Conservation (phyloP, 163 green algal genomes). For the Scenedesmus sp. region DNA sequence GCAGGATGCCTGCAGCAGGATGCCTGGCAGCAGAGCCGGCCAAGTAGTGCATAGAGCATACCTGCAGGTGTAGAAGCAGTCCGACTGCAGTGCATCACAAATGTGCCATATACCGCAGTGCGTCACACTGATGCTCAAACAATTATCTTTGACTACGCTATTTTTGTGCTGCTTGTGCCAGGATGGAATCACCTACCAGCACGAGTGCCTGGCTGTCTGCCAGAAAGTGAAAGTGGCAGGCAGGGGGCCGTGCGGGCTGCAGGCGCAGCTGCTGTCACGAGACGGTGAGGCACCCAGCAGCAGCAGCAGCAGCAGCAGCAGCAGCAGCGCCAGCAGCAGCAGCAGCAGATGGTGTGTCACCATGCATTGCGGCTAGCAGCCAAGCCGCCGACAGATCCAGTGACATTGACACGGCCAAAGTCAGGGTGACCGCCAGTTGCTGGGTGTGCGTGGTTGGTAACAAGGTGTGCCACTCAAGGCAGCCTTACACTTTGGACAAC, state of each 20-base stretch:
- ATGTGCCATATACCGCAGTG: neutral
- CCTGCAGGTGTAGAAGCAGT: too few relatives aligned
- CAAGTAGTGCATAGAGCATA: too few relatives aligned
- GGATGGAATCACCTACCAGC: conserved; percentile 21
- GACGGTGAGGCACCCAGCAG: neutral
- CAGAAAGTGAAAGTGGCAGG: conserved; percentile 3
- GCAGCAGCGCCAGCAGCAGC: neutral
- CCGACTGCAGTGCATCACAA: neutral
- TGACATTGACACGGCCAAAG: neutral
- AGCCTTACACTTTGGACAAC: neutral
- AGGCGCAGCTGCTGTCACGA: neutral
- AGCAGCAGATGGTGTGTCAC: neutral
- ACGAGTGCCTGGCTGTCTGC: conserved; percentile 6
- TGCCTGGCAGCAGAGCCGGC: too few relatives aligned
- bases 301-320: too few relatives aligned
- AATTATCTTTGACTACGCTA: neutral
- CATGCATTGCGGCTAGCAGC: neutral
- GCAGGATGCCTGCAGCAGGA: too few relatives aligned
- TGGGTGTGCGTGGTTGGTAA: too few relatives aligned
- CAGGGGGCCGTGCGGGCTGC: neutral
- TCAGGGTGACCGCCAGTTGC: too few relatives aligned
- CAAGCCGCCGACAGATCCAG: neutral
- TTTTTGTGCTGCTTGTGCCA: neutral
- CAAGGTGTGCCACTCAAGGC: neutral
- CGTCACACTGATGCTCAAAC: too few relatives aligned